Percentiles rank a stretch among this genome's conserved stretches.
These are phyloP conservation scores for Zychaea mexicana DNA, from an alignment of 371 early-diverging fungal species.

Conservation along the genomic window DNA sequence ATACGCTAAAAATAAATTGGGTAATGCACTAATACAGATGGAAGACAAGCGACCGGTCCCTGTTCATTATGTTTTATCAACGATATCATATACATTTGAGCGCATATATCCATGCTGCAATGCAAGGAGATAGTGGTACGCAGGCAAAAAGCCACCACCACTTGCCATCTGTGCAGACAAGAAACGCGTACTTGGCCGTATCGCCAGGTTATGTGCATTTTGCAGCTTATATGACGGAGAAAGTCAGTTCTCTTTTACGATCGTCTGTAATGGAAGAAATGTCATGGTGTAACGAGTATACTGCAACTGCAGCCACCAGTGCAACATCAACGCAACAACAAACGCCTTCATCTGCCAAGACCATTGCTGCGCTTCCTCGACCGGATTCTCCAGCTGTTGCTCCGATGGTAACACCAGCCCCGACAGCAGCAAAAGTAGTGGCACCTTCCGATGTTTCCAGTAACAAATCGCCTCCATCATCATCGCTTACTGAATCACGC, in stretches of 20 bases:
- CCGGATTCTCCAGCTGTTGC: background rate
- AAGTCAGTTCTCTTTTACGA: conserved; percentile 47
- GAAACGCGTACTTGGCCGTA: conserved; percentile 34
- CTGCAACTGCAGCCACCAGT: background rate
- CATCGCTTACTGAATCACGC: no score
- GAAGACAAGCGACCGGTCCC: conserved; percentile 62
- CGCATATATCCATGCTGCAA: conserved; percentile 29
- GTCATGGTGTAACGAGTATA: background rate
- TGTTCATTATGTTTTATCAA: conserved; percentile 61
- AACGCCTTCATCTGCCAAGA: conserved; percentile 6
- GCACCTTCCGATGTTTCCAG: no score
- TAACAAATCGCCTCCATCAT: no score
- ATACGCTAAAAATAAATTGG: background rate
- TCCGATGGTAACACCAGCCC: background rate
- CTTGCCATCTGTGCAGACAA: conserved; percentile 11
- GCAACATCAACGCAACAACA: background rate
- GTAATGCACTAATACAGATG: conserved; percentile 40
- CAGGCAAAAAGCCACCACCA: background rate
- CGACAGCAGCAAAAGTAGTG: background rate
- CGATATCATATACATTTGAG: conserved; percentile 53
- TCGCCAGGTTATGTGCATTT: conserved; percentile 59
- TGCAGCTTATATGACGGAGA: conserved; percentile 52
- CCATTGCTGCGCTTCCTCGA: background rate
- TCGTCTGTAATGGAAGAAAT: background rate
- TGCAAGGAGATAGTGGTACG: background rate